Conservation (phyloP, 441 rosid genomes). For the Hypseocharis bilobata region DNA sequence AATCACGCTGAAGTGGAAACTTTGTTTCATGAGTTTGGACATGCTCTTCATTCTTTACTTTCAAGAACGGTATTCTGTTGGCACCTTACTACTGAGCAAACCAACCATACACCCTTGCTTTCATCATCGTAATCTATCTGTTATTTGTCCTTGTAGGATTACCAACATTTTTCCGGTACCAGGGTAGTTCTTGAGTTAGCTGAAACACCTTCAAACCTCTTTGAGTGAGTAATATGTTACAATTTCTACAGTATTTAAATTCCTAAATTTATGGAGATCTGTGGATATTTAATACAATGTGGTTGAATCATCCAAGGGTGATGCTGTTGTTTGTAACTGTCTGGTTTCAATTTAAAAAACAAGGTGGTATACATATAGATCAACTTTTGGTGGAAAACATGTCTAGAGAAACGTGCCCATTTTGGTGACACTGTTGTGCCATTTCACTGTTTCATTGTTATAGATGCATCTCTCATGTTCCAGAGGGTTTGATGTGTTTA, state of each 20-base stretch:
- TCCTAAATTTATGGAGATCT: not conserved
- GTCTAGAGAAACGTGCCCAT: too few relatives aligned
- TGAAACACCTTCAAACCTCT: constrained; percentile 85
- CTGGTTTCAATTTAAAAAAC: not conserved
- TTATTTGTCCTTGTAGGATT: constrained; percentile 49
- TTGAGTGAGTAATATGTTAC: constrained; percentile 62
- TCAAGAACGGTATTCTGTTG: constrained; percentile 68
- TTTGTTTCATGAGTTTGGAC: constrained; percentile 93
- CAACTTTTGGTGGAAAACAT: too few relatives aligned
- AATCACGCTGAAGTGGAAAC: constrained; percentile 85
- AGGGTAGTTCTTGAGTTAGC: constrained; percentile 90
- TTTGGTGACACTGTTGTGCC: too few relatives aligned
- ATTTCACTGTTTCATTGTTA: too few relatives aligned
- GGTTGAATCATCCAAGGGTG: too few relatives aligned
- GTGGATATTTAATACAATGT: too few relatives aligned
- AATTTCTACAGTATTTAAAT: not conserved
- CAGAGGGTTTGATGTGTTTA: not conserved
- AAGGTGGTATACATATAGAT: not conserved
- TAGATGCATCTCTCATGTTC: not conserved
- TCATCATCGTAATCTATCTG: constrained; percentile 7
- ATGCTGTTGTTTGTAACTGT: not conserved
- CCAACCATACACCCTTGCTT: not conserved
- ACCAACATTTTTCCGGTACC: constrained; percentile 92
- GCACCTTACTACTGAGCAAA: constrained; percentile 9
- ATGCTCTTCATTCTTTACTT: constrained; percentile 83